Evolutionary conservation across 2,329 filamentous ascomycete species (phyloP).

Genomic region (Penicillium verrucosum): DNA sequence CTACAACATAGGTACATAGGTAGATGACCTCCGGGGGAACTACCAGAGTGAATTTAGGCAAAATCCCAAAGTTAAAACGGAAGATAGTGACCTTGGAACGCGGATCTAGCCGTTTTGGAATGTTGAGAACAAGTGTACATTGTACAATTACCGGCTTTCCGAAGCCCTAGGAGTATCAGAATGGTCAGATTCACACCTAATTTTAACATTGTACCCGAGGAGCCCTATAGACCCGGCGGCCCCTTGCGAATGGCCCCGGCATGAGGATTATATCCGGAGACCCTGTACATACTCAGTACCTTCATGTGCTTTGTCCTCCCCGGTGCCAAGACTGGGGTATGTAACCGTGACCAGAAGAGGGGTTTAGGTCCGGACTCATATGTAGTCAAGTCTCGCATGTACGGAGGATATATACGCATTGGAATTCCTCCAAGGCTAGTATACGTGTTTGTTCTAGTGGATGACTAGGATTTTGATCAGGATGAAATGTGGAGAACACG

Average conservation of each 20-base stretch:
- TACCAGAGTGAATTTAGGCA: constrained; percentile 2
- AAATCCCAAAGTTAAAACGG: neutral
- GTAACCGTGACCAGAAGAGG: neutral
- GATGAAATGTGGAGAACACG: neutral
- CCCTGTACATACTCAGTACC: neutral
- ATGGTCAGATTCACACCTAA: neutral
- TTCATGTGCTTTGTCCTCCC: neutral
- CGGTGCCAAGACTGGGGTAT: constrained; percentile 5
- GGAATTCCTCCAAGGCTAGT: neutral
- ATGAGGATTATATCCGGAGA: neutral
- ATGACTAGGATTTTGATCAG: neutral
- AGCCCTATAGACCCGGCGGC: neutral
- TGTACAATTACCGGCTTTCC: neutral
- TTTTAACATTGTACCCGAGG: neutral
- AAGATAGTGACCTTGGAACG: neutral
- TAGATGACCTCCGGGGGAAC: neutral
- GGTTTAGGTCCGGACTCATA: neutral
- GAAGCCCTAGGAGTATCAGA: neutral
- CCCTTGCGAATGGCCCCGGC: neutral
- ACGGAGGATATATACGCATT: neutral
- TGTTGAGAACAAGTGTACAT: neutral
- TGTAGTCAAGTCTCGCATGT: neutral
- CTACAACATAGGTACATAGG: no score
- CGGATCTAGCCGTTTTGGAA: neutral
- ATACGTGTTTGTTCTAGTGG: neutral